phyloP scores from a whole-genome alignment of 2,329 filamentous ascomycete genomes.

The Coleophoma cylindrospora region DNA sequence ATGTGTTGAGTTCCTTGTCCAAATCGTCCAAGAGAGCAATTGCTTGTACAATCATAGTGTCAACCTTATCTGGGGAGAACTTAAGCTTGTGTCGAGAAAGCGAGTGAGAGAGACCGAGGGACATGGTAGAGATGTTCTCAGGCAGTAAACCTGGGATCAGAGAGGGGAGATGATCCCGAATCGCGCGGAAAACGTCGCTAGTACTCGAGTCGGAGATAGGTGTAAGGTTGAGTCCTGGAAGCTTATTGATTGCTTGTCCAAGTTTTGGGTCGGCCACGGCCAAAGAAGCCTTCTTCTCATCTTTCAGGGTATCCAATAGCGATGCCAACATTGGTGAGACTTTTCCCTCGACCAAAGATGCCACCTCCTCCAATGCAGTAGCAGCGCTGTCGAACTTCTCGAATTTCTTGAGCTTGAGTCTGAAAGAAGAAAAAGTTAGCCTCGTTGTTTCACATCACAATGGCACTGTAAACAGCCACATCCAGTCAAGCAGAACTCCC shows the following conservation, averaged over 20 bases:
- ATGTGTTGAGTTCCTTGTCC: conserved; percentile 98
- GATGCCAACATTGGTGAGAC: conserved; percentile 80
- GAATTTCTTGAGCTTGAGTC: conserved; percentile 94
- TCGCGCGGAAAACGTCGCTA: conserved; percentile 87
- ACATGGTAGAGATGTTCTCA: conserved; percentile 88
- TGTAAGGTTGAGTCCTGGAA: conserved; percentile 81
- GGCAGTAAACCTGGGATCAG: conserved; percentile 84
- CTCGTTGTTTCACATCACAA: conserved; percentile 2
- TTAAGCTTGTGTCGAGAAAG: conserved; percentile 97
- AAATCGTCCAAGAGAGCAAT: conserved; percentile 91
- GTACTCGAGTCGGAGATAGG: conserved; percentile 78
- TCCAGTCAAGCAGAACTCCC: neutral
- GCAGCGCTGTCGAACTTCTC: conserved; percentile 94
- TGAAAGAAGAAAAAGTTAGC: conserved; percentile 27
- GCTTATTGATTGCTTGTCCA: conserved; percentile 84
- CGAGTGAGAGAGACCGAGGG: conserved; percentile 92
- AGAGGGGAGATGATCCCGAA: conserved; percentile 84
- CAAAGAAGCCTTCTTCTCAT: conserved; percentile 94
- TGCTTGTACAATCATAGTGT: conserved; percentile 98
- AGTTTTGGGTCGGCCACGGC: conserved; percentile 93
- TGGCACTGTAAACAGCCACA: too few species aligned
- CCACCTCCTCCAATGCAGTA: conserved; percentile 84
- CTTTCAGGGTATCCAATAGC: conserved; percentile 85
- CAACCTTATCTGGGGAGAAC: conserved; percentile 97
- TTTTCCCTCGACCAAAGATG: conserved; percentile 86